Evolutionary conservation across 768 basidiomycete genomes (phyloP), one percentile per base, ranked within the genome.

Genomic region (Suillus variegatus): DNA sequence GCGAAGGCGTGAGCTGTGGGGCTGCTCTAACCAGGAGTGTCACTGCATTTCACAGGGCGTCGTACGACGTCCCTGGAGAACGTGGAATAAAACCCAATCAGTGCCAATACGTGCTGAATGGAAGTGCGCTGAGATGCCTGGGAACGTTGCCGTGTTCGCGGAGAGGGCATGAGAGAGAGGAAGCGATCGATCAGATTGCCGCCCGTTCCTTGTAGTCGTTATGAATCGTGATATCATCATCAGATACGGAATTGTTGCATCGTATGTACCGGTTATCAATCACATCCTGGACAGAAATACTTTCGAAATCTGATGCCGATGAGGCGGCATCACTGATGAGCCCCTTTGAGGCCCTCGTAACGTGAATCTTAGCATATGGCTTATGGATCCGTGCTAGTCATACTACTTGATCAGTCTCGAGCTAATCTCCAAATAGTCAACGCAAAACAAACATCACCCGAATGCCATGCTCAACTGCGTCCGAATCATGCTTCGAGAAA

Each of bases 61-160:
- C 63, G 62, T 36, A 64, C 60, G 28, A 61, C 60, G 41, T 61
- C 41, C 25, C 14, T 7, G 60, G 12, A 25, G 22, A 64, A 64
- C 46, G 63, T 64, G 52, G 63, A 20, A 20, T 46, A 64, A 1
- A 61, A 61, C 20, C n/a, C 56, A 22, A 60, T 22, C 5, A 63
- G 60, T 35, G 28, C 32, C 54, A 61, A 20, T 57, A 64, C 57
- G 22, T 64, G 41, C 6, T 9, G 52, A 64, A 60, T 44, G 9
- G 25, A 28, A 18, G 4, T 64, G 58, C 13, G n/a, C 22, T 16
- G n/a, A 22, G 13, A 22, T 25, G 4, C 46, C 46, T 49, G 47
- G 22, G 57, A 58, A 41, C 57, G 57, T 58, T 35, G 28, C 8
- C 7, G 25, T 35, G 14, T 7, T 16, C 25, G 6, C 41, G n/a